Base-by-base conservation (phyloP, 2,329 filamentous ascomycete species). In the Elsinoe arachidis region DNA sequence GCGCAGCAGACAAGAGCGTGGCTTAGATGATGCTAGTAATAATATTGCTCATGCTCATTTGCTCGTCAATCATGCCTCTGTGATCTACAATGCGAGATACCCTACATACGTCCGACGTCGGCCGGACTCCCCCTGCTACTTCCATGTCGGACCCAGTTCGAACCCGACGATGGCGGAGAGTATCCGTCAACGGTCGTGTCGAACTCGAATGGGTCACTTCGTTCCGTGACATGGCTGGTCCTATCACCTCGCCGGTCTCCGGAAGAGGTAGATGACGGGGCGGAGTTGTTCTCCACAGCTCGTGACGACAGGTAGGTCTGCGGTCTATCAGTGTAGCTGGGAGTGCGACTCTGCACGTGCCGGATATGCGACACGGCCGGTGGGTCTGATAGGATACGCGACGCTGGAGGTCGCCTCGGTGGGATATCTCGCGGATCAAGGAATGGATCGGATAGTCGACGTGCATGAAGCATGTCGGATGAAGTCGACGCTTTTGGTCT, bases 401-500 rank as follows among this genome's bases (percentile, higher is more conserved):
- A 26, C 49, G 35, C 19, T 12, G 49, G 49, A n/a, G 49, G 49
- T 37, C 49, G 49, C 49, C 35, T 21, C 14, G 49, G 49, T 21
- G 49, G 49, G 21, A 37, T 39, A 53, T 39, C 35, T 39, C 38
- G 49, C 49, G 49, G 49, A 53, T 53, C 49, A 35, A 53, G 49
- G 35, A 53, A 53, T 53, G 49, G 49, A 39, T 53, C 49, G 33
- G 49, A 53, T 38, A 53, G 14, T 14, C 34, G 49, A 53, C 53
- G 53, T 33, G 53, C 21, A 15, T 55, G 21, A 15, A 55, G 38
- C 53, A 34, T 41, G 14, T 55, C 39, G 35, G 53, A 44, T 26
- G 49, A 53, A 21, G 49, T 53, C 49, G 49, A 53, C 33, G 35
- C 34, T 53, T 53, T 53, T 14, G 49, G 49, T 53, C 49, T 34